Base-by-base conservation (phyloP, 2,329 filamentous ascomycete genomes). In the Verticillium tricorpus region DNA sequence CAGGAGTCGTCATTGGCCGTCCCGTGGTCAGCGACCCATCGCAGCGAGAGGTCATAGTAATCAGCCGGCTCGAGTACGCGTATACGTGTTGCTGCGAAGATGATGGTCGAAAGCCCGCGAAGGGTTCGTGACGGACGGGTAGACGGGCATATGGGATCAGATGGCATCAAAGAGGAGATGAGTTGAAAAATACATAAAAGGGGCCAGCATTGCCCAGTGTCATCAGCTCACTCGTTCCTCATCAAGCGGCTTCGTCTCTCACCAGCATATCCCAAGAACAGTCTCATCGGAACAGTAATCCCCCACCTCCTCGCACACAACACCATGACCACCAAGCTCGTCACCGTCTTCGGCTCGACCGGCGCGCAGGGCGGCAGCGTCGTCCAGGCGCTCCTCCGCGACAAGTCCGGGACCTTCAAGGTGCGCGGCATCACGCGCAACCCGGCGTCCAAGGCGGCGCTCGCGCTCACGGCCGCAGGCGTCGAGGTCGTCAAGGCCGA, bases 291-390 rank as follows among this genome's bases (percentile, higher is more conserved):
- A 15, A 12, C 25, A 25, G 25, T 25, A 25, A 3, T 25, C 19
- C 19, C 11, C 54, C 9, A 4, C 14, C 12, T 19, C 54, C 40
- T 2, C 35, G n/a, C 37, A 7, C 9, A 22, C 7, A 45, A 2
- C 14, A 73, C 73, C 70, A 62, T 68, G 58, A 59, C 69, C 56
- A 52, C 67, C 50, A 71, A 69, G 58, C 54, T 72, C 61, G 63
- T 74, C 37, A 72, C 73, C 37, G 68, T 75, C 15, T 72, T 70
- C 60, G 72, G 72, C 12, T 69, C 72, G 35, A 74, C 71, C 35
- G 72, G 72, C 35, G 55, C 66, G 6, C 72, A 74, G 34, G 72
- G 72, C 9, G 69, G 70, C 37, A 71, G 69, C 52, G 72, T 74
- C 15, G 67, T 71, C 15, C 62, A 64, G 8, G 71, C 73, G 2